Conservation (phyloP, 1,284 basidiomycete species). For the Trichosporon sp. region DNA sequence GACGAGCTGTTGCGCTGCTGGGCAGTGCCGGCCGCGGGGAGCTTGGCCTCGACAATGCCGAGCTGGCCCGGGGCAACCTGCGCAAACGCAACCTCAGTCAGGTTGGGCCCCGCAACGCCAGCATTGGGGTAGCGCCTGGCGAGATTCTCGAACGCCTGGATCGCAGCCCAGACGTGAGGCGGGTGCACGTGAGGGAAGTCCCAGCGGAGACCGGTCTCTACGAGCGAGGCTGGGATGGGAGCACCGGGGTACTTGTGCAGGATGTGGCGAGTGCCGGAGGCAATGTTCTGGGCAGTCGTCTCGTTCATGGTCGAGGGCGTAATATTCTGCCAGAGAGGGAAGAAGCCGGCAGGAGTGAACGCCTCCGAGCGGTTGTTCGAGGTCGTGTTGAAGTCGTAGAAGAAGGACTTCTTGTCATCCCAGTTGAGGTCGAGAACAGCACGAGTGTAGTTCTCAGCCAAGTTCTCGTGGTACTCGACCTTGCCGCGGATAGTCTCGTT, state of each 20-base stretch:
- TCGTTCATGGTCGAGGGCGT: conserved; percentile 68
- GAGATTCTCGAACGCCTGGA: conserved; percentile 65
- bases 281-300: conserved; percentile 62
- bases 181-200: conserved; percentile 56
- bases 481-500: conserved; percentile 11
- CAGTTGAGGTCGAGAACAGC: conserved; percentile 82
- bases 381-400: conserved; percentile 66
- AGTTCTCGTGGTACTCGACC: conserved; percentile 56
- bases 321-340: conserved; percentile 82
- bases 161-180: conserved; percentile 67
- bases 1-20: conserved; percentile 8
- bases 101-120: background rate
- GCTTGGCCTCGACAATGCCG: conserved; percentile 60
- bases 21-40: conserved; percentile 51
- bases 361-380: conserved; percentile 60
- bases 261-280: conserved; percentile 68
- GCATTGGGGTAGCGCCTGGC: conserved; percentile 37
- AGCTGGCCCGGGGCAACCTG: conserved; percentile 70
- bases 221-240: conserved; percentile 62
- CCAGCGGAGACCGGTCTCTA: conserved; percentile 78
- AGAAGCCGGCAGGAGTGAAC: conserved; percentile 70
- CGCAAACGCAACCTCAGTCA: conserved; percentile 24
- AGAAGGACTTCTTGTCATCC: conserved; percentile 73
- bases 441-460: conserved; percentile 59
- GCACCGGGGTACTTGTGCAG: conserved; percentile 79